Conservation (phyloP, 257 asterid genomes). For the Nicotiana attenuata region DNA sequence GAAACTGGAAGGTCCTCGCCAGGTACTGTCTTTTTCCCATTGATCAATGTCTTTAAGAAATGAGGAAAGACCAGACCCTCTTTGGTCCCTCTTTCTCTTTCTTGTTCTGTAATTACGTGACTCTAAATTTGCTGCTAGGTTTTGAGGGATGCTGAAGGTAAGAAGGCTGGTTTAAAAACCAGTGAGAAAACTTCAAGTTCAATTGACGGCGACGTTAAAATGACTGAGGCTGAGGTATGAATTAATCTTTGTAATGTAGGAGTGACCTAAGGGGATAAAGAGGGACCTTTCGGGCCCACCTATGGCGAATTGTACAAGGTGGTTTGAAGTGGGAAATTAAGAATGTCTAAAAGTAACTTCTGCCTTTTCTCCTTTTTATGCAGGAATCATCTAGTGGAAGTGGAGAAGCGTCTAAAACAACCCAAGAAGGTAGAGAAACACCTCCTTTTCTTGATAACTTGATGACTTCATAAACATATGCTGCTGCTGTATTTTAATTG, state of each 20-base stretch:
- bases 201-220: conserved; percentile 57
- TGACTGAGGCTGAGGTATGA: conserved; percentile 79
- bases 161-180: conserved; percentile 71
- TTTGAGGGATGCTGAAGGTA: conserved; percentile 92
- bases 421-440: conserved; percentile 51
- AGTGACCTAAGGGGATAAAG: not conserved
- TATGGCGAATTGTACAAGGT: not conserved
- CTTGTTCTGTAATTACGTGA: not conserved
- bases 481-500: not conserved
- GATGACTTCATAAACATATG: not conserved
- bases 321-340: not conserved
- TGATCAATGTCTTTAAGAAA: not conserved
- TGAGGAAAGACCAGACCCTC: not conserved
- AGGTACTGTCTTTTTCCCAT: conserved; percentile 40
- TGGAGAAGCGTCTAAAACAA: conserved; percentile 48
- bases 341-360: not conserved
- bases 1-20: conserved; percentile 82
- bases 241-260: conserved; percentile 2
- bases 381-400: conserved; percentile 76
- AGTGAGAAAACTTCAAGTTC: conserved; percentile 51
- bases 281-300: not conserved
- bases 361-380: not conserved
- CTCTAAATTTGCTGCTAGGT: conserved; percentile 31
- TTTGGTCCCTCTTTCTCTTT: not conserved
- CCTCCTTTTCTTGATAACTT: not conserved